phyloP scores from a whole-genome alignment of 805 yeast genomes.

The Starmerella scarabaei region DNA sequence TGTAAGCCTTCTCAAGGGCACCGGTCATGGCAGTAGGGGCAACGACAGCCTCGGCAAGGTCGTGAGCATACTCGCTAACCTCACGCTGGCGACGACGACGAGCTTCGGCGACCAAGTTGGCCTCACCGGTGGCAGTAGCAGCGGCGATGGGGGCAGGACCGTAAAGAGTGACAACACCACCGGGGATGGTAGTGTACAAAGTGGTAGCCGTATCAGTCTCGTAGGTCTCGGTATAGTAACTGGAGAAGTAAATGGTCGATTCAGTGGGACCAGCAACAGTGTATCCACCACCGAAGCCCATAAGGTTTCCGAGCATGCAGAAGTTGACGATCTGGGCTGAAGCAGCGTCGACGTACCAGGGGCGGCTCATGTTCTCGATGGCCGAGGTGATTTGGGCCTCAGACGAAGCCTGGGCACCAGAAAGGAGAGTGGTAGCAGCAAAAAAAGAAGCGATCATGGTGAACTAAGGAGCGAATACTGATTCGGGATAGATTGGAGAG shows the following conservation, averaged over 20 bases:
- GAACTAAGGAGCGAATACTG: background rate
- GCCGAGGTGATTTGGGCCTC: background rate
- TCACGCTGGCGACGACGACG: background rate
- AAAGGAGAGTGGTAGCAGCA: background rate
- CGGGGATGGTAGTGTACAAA: slow-evolving; percentile 11
- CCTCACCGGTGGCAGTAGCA: slow-evolving; percentile 1
- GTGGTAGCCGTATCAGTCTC: slow-evolving; percentile 11
- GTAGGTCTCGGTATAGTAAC: slow-evolving; percentile 2
- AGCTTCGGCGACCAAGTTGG: background rate
- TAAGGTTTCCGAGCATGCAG: slow-evolving; percentile 7
- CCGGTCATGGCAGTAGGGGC: slow-evolving; percentile 15
- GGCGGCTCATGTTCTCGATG: background rate
- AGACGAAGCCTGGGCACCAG: background rate
- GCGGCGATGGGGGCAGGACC: slow-evolving; percentile 1
- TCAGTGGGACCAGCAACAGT: slow-evolving; percentile 3
- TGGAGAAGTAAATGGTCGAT: slow-evolving; percentile 6
- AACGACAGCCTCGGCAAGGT: slow-evolving; percentile 15
- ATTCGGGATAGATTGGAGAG: background rate
- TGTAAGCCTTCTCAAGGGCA: slow-evolving; percentile 7
- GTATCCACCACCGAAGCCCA: slow-evolving; percentile 7
- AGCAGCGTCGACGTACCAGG: slow-evolving; percentile 15
- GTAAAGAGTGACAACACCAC: slow-evolving; percentile 10
- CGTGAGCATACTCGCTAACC: slow-evolving; percentile 13
- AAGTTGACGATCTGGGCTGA: slow-evolving; percentile 12
- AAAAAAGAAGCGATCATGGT: slow-evolving; percentile 2